Base-by-base conservation (phyloP, 345 rosid genomes). In the Hibiscus mutabilis region DNA sequence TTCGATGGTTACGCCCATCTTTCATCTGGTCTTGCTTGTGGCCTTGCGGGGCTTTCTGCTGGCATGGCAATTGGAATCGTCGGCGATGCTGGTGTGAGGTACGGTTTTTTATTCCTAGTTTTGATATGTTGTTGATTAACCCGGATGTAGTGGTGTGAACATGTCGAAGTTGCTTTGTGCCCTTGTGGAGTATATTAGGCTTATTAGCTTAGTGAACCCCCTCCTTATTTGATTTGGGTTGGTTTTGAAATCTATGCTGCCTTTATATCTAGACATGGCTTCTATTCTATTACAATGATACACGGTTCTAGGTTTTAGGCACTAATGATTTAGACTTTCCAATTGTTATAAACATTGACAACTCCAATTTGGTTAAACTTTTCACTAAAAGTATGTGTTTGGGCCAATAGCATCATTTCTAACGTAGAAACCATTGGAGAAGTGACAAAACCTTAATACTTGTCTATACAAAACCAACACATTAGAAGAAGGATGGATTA, bases 21-120 rank as follows among this genome's bases (percentile, higher is more conserved):
- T 61, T 92, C 97, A 2, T 92, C 96, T 24, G 97, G 97, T 70
- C 92, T 92, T 53, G 87, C 97, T 80, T 92, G 97, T 83, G 97
- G 97, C 2, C 97, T 92, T 71, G 96, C 96, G 40, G 97, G 97
- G 55, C 93, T 92, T 66, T 88, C 97, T 19, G 96, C 97, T 73
- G 61, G 61, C 13, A 57, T 57, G 61, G 61, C 61, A 11, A 57
- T 57, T 7, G 97, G 97, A 61, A 89, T 92, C 0, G 97, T 92
- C 60, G 97, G 97, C 60, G 97, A 57, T 24, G 61, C 61, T 57
- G 61, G 61, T 57, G 61, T 57, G 31, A 57, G 61, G 61, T 24
- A 22, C 4, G 31, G 6, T 57, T 1, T 57, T 72, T 40, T 19
- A n/a, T 2, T 60, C 19, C 27, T 52, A 14, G 22, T 6, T 57